Base-by-base conservation (phyloP, 805 yeast species). In the Yarrowia yakushimensis region DNA sequence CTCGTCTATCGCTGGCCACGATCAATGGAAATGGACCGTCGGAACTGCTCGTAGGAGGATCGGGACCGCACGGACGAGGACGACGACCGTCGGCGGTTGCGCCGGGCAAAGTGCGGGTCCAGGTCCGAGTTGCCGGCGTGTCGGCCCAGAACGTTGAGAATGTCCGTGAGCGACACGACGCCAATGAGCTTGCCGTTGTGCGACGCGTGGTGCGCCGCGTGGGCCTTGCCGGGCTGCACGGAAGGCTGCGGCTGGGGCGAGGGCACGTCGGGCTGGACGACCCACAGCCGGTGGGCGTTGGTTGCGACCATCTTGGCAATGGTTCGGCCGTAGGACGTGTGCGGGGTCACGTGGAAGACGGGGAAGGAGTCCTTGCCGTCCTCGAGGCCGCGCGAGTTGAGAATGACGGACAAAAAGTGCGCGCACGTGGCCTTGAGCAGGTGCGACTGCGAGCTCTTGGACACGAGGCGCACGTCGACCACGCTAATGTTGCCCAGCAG, bases 361-460 rank as follows among this genome's bases (percentile, higher is more conserved):
- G 99, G 99, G 79, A 87, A 93, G 42, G 96, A 90, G 77, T 93
- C 99, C 74, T 92, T 91, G 60, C 97, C 97, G 71, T 91, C 92
- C 70, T 87, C 96, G 31, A 93, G 80, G 20, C 99, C 99, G 71
- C 97, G 85, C 62, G 86, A 86, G 66, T 88, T 86, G 66, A 94
- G 81, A 65, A 92, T 91, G 66, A 91, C 87, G 13, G 96, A 85
- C 63, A 93, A 84, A 72, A 93, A 93, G 74, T 88, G 94, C 69
- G 90, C 79, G 74, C 97, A 94, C 7, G 94, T 81, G 72, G 88
- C 86, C 70, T 87, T 86, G 63, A 93, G 79, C 66, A 90, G 78
- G 65, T 88, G 91, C 13, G 96, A 87, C 72, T 92, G 92, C 27
- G 96, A 88, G 36, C 96, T 85, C 66, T 87, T 85, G 13, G 96